phyloP scores from a whole-genome alignment of 1,284 basidiomycete genomes.

The Microbotryomycetes sp. region DNA sequence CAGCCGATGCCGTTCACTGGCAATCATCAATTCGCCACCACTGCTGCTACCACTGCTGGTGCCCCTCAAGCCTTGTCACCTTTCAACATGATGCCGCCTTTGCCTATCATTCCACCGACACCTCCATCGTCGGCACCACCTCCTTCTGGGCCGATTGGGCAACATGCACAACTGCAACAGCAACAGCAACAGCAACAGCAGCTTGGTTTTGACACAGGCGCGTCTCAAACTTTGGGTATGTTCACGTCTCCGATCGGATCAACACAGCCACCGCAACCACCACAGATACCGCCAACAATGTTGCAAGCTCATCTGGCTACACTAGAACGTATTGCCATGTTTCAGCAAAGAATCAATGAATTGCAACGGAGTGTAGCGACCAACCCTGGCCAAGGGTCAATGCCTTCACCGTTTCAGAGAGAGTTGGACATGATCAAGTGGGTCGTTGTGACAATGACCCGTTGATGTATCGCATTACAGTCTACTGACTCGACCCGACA shows the following conservation, averaged over 20 bases:
- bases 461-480: too few species aligned
- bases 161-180: background rate
- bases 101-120: background rate
- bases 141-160: background rate
- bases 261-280: background rate
- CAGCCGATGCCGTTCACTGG: too few species aligned
- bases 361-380: background rate
- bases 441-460: too few species aligned
- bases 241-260: background rate
- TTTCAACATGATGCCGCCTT: background rate
- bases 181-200: background rate
- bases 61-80: background rate
- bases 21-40: too few species aligned
- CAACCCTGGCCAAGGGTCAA: background rate
- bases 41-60: too few species aligned
- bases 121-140: background rate
- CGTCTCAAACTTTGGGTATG: too few species aligned
- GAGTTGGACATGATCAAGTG: background rate
- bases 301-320: background rate
- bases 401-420: background rate
- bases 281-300: too few species aligned
- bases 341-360: background rate
- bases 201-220: background rate
- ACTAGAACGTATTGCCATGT: background rate
- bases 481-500: too few species aligned